Percentiles rank a stretch among this genome's conserved stretches.
Conservation (phyloP, 495 filamentous ascomycete species). For the Cercophora scortea region DNA sequence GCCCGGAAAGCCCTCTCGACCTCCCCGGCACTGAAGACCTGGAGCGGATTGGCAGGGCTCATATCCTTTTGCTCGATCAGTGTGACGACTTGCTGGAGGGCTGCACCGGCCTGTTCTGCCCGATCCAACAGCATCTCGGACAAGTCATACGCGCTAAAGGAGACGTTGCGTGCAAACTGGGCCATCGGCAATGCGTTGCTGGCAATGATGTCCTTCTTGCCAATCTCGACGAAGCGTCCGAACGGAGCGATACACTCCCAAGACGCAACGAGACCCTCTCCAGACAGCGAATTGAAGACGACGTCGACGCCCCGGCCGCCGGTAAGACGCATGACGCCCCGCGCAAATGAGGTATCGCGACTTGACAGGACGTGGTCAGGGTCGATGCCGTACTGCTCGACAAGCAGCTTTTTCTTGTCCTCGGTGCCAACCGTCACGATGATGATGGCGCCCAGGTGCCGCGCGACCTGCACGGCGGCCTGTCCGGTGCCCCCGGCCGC, state of each 20-base stretch:
- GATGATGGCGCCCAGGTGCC: constrained; percentile 37
- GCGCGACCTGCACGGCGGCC: constrained; percentile 40
- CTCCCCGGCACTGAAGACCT: neutral
- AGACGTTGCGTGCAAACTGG: constrained; percentile 21
- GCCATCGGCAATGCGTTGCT: constrained; percentile 23
- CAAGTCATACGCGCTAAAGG: constrained; percentile 22
- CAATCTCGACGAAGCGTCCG: constrained; percentile 47
- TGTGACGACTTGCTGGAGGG: neutral
- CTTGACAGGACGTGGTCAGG: constrained; percentile 40
- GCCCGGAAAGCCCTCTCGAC: constrained; percentile 9
- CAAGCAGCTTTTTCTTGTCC: constrained; percentile 34
- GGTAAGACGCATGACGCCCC: constrained; percentile 35
- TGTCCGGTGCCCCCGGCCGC: constrained; percentile 45
- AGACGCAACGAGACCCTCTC: constrained; percentile 38
- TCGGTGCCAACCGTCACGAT: constrained; percentile 40
- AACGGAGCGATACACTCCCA: constrained; percentile 39
- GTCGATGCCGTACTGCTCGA: constrained; percentile 32
- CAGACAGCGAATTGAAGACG: constrained; percentile 46
- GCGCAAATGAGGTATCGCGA: constrained; percentile 25
- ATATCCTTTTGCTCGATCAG: neutral
- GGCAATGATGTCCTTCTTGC: constrained; percentile 26
- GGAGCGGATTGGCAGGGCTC: constrained; percentile 3
- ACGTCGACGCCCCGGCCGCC: constrained; percentile 41
- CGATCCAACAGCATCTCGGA: neutral
- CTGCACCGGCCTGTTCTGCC: neutral